phyloP scores from a whole-genome alignment of 192 early-diverging fungal species.

The Linnemannia hyalina region DNA sequence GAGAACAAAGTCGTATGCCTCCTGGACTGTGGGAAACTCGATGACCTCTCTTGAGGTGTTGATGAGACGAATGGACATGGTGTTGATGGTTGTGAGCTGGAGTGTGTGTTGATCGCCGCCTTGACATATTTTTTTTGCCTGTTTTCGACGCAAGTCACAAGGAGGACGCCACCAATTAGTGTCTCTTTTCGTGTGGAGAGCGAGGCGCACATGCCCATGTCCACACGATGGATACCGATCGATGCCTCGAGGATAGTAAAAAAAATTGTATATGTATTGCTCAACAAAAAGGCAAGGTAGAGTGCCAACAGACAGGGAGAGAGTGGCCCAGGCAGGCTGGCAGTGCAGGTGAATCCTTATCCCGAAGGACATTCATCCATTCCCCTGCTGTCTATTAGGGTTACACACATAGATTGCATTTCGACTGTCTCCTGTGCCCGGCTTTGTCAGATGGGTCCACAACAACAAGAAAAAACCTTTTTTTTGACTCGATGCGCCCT shows the following conservation, averaged over 20 bases:
- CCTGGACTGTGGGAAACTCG: slow-evolving; percentile 41
- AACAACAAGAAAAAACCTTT: background rate
- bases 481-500: slow-evolving; percentile 3
- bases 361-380: too few relatives aligned
- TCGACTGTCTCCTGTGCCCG: background rate
- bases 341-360: too few relatives aligned
- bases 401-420: background rate
- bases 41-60: slow-evolving; percentile 50
- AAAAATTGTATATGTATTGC: too few relatives aligned
- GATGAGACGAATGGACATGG: slow-evolving; percentile 48
- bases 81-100: background rate
- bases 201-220: too few relatives aligned
- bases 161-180: background rate
- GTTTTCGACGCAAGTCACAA: background rate
- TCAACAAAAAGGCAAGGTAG: too few relatives aligned
- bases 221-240: too few relatives aligned
- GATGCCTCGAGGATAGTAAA: too few relatives aligned
- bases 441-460: background rate
- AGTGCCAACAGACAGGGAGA: too few relatives aligned
- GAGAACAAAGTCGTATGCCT: slow-evolving; percentile 51
- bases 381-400: too few relatives aligned
- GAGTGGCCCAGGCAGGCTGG: too few relatives aligned
- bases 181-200: too few relatives aligned
- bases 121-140: background rate
- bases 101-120: background rate